Conservation (phyloP, 2,329 filamentous ascomycete species). For the Colletotrichum scovillei region DNA sequence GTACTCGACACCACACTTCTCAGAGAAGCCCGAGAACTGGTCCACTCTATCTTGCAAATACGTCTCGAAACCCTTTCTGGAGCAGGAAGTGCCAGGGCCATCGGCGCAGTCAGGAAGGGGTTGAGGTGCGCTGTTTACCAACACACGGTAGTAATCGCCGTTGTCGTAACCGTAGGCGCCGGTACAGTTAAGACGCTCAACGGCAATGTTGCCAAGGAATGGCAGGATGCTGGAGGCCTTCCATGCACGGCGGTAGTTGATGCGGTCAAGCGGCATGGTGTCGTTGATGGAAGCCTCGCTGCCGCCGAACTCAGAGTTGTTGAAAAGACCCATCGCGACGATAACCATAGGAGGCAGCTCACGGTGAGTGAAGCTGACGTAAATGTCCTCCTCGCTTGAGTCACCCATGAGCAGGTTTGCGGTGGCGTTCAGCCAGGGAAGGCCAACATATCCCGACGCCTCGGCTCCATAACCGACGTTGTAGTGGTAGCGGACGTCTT, state of each 20-base stretch:
- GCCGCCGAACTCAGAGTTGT: constrained; percentile 69
- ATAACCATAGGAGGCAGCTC: constrained; percentile 75
- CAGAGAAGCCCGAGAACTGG: constrained; percentile 53
- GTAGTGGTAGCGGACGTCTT: constrained; percentile 73
- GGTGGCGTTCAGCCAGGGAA: constrained; percentile 75
- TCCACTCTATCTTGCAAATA: constrained; percentile 52
- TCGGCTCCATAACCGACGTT: constrained; percentile 73
- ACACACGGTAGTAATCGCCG: constrained; percentile 60
- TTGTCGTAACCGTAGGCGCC: constrained; percentile 66
- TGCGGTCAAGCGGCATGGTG: constrained; percentile 72
- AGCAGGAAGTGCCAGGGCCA: constrained; percentile 57
- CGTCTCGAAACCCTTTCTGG: constrained; percentile 49
- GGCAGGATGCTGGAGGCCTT: constrained; percentile 71
- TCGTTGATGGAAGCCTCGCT: constrained; percentile 62
- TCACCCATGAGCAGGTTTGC: constrained; percentile 55
- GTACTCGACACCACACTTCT: constrained; percentile 50
- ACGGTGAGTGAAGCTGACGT: constrained; percentile 76
- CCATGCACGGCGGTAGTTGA: constrained; percentile 74
- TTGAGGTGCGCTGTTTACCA: constrained; percentile 57
- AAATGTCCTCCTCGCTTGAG: constrained; percentile 65
- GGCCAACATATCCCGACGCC: constrained; percentile 68
- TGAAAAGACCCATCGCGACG: constrained; percentile 76
- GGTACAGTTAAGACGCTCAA: constrained; percentile 72
- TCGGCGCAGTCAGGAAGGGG: constrained; percentile 53
- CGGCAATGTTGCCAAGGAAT: constrained; percentile 74